Conservation (phyloP, 2,329 filamentous ascomycete genomes). For the Nakataea oryzae region DNA sequence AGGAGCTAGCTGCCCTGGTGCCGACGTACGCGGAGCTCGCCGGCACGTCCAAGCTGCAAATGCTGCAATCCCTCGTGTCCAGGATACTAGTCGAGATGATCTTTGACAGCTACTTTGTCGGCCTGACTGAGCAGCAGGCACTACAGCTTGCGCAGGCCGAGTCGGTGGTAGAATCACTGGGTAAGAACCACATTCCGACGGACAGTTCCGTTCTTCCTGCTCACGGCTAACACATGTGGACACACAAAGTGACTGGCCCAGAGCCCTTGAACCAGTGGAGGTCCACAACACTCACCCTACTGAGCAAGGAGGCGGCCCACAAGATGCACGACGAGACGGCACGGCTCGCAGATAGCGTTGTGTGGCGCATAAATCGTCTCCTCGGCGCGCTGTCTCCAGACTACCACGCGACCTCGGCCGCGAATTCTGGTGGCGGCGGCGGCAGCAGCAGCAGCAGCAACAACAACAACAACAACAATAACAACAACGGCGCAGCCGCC, state of each 20-base stretch:
- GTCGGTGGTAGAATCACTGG: constrained; percentile 28
- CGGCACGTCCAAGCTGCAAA: constrained; percentile 44
- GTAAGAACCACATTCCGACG: constrained; percentile 16
- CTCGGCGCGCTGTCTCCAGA: constrained; percentile 35
- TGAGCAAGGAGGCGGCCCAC: constrained; percentile 40
- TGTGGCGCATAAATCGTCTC: constrained; percentile 36
- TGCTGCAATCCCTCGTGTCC: constrained; percentile 53
- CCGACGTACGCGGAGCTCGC: constrained; percentile 48
- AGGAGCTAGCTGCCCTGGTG: constrained; percentile 36
- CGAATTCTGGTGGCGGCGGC: no score
- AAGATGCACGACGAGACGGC: constrained; percentile 35
- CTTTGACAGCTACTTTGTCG: constrained; percentile 54
- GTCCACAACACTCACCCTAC: constrained; percentile 48
- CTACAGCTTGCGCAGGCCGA: constrained; percentile 39
- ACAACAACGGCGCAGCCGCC: neutral
- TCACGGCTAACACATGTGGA: neutral
- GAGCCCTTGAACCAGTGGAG: constrained; percentile 53
- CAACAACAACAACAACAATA: constrained; percentile 9
- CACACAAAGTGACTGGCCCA: constrained; percentile 7
- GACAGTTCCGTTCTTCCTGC: neutral
- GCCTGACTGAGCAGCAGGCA: constrained; percentile 44
- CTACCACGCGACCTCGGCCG: constrained; percentile 13
- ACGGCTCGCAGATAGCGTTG: constrained; percentile 28
- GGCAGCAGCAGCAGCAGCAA: neutral
- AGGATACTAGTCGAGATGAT: constrained; percentile 48